These are phyloP conservation scores for Penicillium subrubescens DNA, from an alignment of 495 filamentous ascomycete species.

Conservation along the genomic window DNA sequence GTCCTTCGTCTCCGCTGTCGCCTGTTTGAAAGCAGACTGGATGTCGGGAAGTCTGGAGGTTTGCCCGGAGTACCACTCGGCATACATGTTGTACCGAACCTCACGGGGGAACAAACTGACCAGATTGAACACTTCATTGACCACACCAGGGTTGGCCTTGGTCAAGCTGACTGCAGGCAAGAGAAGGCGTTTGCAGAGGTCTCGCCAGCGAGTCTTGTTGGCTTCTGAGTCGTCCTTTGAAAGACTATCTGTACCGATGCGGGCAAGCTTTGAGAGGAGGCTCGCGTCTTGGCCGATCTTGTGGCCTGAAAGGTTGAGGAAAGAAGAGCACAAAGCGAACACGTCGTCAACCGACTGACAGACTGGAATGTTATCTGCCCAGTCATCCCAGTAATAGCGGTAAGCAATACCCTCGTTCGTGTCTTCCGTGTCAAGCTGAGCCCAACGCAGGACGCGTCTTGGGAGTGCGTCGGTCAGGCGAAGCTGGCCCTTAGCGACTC, in stretches of 20 bases:
- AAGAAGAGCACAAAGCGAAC: slow-evolving; percentile 80
- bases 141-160: slow-evolving; percentile 77
- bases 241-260: slow-evolving; percentile 79
- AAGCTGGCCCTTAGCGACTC: slow-evolving; percentile 65
- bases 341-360: slow-evolving; percentile 91
- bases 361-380: slow-evolving; percentile 88
- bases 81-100: slow-evolving; percentile 84
- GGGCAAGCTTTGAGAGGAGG: slow-evolving; percentile 75
- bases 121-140: slow-evolving; percentile 81
- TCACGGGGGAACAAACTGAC: slow-evolving; percentile 75
- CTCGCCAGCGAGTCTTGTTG: slow-evolving; percentile 74
- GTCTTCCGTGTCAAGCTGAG: slow-evolving; percentile 74
- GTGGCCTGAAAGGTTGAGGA: slow-evolving; percentile 81
- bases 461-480: slow-evolving; percentile 55
- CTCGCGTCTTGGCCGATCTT: slow-evolving; percentile 82
- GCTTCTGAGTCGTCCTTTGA: slow-evolving; percentile 64
- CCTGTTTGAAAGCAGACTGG: slow-evolving; percentile 72
- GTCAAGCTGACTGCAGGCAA: slow-evolving; percentile 83
- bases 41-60: slow-evolving; percentile 78
- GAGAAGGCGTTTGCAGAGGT: slow-evolving; percentile 78
- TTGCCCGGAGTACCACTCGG: slow-evolving; percentile 83
- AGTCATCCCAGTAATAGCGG: slow-evolving; percentile 96
- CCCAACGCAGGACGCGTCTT: slow-evolving; percentile 72
- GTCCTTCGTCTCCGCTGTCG: slow-evolving; percentile 74
- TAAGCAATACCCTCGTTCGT: slow-evolving; percentile 73